These are phyloP conservation scores for Podila horticola DNA, from an alignment of 192 early-diverging fungal species.

Conservation along the genomic window DNA sequence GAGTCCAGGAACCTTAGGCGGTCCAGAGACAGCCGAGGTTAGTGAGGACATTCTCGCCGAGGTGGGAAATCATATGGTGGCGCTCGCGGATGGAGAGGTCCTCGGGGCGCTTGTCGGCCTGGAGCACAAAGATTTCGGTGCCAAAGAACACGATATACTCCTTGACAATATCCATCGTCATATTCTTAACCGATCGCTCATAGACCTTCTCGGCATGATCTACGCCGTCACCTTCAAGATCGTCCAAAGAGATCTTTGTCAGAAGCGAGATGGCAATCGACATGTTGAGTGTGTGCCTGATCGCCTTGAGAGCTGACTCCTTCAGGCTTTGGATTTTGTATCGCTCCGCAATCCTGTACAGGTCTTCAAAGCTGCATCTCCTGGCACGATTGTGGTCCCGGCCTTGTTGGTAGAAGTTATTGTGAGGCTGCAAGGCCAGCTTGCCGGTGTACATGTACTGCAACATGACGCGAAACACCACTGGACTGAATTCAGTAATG, in stretches of 20 bases:
- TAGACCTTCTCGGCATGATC: neutral
- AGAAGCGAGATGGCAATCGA: slow-evolving; percentile 39
- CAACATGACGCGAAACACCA: slow-evolving; percentile 36
- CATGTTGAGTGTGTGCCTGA: slow-evolving; percentile 27
- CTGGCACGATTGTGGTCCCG: too few relatives aligned
- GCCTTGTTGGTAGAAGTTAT: neutral
- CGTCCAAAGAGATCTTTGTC: slow-evolving; percentile 6
- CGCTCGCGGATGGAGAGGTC: slow-evolving; percentile 4
- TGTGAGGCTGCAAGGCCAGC: neutral
- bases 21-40: neutral
- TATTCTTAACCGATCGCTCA: neutral
- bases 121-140: neutral
- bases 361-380: slow-evolving; percentile 22
- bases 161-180: slow-evolving; percentile 18
- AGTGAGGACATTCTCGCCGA: slow-evolving; percentile 9
- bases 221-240: neutral
- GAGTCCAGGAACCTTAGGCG: too few relatives aligned
- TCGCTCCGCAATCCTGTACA: slow-evolving; percentile 26
- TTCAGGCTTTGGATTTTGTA: slow-evolving; percentile 22
- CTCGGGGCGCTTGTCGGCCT: neutral
- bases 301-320: slow-evolving; percentile 16
- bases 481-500: slow-evolving; percentile 25
- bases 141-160: slow-evolving; percentile 40
- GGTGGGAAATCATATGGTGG: neutral
- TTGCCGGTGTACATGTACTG: slow-evolving; percentile 26